Evolutionary conservation across 192 early-diverging fungal genomes (phyloP).

Genomic region (Coemansia sp.): DNA sequence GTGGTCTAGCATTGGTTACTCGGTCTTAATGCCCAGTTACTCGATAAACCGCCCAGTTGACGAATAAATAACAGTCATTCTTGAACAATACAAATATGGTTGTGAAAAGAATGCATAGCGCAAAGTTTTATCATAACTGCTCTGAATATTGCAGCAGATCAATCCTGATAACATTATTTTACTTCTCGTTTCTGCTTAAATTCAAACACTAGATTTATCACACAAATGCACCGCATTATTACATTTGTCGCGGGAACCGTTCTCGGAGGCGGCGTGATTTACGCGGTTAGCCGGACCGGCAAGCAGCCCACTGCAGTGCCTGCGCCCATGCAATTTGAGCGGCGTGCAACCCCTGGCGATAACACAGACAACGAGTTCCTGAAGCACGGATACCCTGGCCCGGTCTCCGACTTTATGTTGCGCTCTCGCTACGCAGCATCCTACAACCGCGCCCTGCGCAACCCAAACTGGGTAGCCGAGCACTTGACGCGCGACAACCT

Average conservation of each 20-base stretch:
- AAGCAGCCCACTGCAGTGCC: neutral
- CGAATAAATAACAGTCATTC: neutral
- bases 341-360: conserved; percentile 1
- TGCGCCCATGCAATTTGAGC: neutral
- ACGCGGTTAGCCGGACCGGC: conserved; percentile 14
- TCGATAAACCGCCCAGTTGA: conserved; percentile 63
- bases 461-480: conserved; percentile 78
- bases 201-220: neutral
- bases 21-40: conserved; percentile 82
- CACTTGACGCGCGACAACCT: conserved; percentile 64
- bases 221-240: conserved; percentile 37
- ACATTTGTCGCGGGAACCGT: conserved; percentile 48
- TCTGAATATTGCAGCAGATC: neutral
- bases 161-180: neutral
- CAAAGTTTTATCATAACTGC: too few relatives aligned
- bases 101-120: neutral
- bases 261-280: conserved; percentile 45
- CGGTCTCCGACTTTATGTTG: conserved; percentile 70
- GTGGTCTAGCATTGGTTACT: conserved; percentile 83
- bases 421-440: conserved; percentile 71
- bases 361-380: conserved; percentile 37
- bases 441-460: conserved; percentile 73
- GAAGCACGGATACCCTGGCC: conserved; percentile 57
- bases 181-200: too few relatives aligned
- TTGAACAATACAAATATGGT: neutral